Base-by-base conservation (phyloP, 129 eudicot genomes). In the Rutidosis leptorrhynchoides region DNA sequence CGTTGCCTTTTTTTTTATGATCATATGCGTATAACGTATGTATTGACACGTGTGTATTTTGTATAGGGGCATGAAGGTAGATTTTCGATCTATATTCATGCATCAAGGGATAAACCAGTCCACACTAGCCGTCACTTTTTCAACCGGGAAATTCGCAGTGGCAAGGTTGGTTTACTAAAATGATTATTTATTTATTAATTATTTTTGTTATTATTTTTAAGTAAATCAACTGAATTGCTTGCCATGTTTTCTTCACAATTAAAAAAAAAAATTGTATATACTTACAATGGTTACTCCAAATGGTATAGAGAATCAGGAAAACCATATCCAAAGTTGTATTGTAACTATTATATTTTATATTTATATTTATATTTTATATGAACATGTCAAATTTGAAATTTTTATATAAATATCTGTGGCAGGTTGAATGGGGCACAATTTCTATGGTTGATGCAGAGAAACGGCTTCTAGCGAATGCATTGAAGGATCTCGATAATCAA, bases 401-500 rank as follows among this genome's bases (percentile, higher is more conserved):
- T 7, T 49, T 35, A 24, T 49, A 58, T 65, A 46, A 5, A 72
- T 72, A 15, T n/a, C 12, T 22, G 45, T 26, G 54, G 73, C 85
- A 94, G 99, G 99, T 94, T 43, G 95, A 68, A 5, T 94, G 99
- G 99, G 99, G 99, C 29, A 83, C 80, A 68, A 83, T 89, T 62
- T 89, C 97, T 53, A 94, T 94, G 99, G 84, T 94, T n/a, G 95
- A 89, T 77, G 99, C 99, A 70, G 99, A 94, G 76, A 85, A 85
- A 72, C 84, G 99, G 14, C 99, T 94, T 66, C 67, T 94, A 63
- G 97, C 86, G 46, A 78, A 94, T 81, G 99, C 99, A 57, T 82
- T 94, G 2, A 81, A 79, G 58, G 97, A 94, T 74, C 86, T 88
- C n/a, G 93, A 89, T 67, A 94, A 94, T 75, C 95, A 84, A 49